phyloP scores from a whole-genome alignment of 2,329 filamentous ascomycete species.

The Xenoacremonium recifei region DNA sequence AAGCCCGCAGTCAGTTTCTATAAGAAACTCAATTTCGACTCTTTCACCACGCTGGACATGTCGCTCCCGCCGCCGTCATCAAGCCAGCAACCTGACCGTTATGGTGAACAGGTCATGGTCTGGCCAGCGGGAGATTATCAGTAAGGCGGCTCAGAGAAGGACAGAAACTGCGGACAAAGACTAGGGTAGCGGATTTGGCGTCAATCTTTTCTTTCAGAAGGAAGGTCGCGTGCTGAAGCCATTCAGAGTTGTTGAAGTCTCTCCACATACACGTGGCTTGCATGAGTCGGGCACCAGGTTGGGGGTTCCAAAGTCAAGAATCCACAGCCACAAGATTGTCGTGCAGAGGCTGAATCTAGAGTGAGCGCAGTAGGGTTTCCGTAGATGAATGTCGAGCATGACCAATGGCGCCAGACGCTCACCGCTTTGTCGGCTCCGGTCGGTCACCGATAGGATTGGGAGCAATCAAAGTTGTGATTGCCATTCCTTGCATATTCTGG shows the following conservation, averaged over 20 bases:
- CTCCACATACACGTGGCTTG: conserved; percentile 25
- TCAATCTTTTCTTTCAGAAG: neutral
- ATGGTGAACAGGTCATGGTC: conserved; percentile 34
- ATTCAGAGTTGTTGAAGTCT: conserved; percentile 8
- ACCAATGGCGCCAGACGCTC: neutral
- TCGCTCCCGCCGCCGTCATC: conserved; percentile 29
- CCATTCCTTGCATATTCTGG: neutral
- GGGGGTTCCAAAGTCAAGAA: conserved; percentile 9
- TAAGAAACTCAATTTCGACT: conserved; percentile 34
- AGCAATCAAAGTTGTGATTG: neutral
- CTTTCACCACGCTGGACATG: conserved; percentile 32
- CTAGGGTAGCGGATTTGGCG: no score
- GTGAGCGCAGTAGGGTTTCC: neutral
- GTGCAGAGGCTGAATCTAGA: neutral
- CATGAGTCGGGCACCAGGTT: conserved; percentile 7
- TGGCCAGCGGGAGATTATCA: conserved; percentile 19
- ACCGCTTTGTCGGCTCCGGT: neutral
- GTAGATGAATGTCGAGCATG: neutral
- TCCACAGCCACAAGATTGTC: conserved; percentile 11
- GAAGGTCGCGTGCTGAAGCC: neutral
- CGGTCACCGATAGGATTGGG: no score
- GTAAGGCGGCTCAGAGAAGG: no score
- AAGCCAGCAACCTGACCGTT: conserved; percentile 28
- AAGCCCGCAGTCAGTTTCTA: conserved; percentile 38
- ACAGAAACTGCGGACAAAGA: no score